Evolutionary conservation across 2,329 filamentous ascomycete species (phyloP), one percentile per base, ranked within the genome.

Genomic region (Curvularia verruculosa): DNA sequence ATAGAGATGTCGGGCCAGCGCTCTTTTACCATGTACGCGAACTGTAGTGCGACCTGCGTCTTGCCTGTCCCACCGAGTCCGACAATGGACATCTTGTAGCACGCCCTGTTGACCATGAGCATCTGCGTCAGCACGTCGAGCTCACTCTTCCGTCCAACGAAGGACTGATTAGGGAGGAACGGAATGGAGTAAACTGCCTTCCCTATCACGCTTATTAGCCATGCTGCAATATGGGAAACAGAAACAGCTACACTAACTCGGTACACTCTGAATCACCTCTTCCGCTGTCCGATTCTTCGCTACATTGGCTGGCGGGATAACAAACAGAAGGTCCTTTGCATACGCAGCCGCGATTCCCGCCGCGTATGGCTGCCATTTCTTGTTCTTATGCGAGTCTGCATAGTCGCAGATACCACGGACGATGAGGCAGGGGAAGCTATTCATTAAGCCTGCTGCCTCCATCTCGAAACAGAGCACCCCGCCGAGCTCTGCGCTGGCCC

Each of bases 31-130:
- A 7, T 28, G n/a, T 44, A 44, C 24, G 41, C 67, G 52, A 75
- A 73, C 41, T 68, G 58, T 31, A 76, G 59, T 23, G 63, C 72
- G 2, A 75, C 43, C 12, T 44, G 41, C 6, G 41, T 44, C 41
- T 44, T 44, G 13, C 41, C 41, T 18, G 24, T 28, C 3, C 41
- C 41, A 28, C 41, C 41, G 18, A 44, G 41, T 4, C 41, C 41
- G 0, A 44, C 24, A 9, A 44, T 44, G 18, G 41, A 44, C 2
- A 44, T 5, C 24, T 28, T 8, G 24, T 44, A 24, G 23, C 23
- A 26, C 24, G 28, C 41, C 5, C 24, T 23, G 18, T 18, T 12
- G 15, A 28, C 23, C 23, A 44, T 28, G 9, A 44, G 41, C 15
- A 13, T 28, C n/a, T 44, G 12, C 15, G 10, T 13, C 23, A 43